Percentiles rank a stretch among this genome's conserved stretches.
Evolutionary conservation across 2,329 filamentous ascomycete genomes (phyloP).

Genomic region (Emmonsiellopsis sp.): DNA sequence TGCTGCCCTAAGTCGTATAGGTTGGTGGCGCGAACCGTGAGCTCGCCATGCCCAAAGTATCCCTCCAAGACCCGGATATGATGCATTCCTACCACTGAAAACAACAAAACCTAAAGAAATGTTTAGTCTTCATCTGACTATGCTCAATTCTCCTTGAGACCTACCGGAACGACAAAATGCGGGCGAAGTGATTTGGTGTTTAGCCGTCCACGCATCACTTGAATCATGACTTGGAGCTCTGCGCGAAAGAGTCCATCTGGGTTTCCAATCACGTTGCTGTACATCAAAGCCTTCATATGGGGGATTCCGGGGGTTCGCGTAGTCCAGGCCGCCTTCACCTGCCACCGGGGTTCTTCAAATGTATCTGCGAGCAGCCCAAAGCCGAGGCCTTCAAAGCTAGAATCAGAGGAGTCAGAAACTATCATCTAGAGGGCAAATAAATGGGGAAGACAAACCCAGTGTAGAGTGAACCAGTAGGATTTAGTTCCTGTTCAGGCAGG

Average conservation of each 20-base stretch:
- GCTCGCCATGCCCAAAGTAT: slow-evolving; percentile 7
- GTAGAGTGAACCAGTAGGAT: slow-evolving; percentile 13
- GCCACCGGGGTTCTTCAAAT: not conserved
- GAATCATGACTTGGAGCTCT: slow-evolving; percentile 9
- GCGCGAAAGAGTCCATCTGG: slow-evolving; percentile 6
- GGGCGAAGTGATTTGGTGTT: slow-evolving; percentile 3
- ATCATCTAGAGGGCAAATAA: not conserved
- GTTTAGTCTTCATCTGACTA: not conserved
- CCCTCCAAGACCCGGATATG: slow-evolving; percentile 9
- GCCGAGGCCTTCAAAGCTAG: slow-evolving; percentile 3
- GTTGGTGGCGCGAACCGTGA: slow-evolving; percentile 5
- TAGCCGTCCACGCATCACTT: slow-evolving; percentile 6
- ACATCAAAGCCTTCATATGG: slow-evolving; percentile 10
- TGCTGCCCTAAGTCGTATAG: slow-evolving; percentile 4
- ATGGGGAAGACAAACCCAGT: slow-evolving; percentile 9
- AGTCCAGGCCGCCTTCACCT: not conserved
- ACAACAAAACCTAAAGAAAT: slow-evolving; percentile 7
- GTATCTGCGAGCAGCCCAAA: slow-evolving; percentile 4
- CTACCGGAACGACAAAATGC: slow-evolving; percentile 9
- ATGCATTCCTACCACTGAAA: slow-evolving; percentile 7
- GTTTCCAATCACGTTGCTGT: slow-evolving; percentile 5
- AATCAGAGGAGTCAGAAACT: not conserved
- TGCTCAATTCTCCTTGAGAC: not conserved
- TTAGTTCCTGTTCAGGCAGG: not conserved
- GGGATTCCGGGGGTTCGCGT: not conserved